Base-by-base conservation (phyloP, 805 yeast species). In the Wickerhamiella lipophila region DNA sequence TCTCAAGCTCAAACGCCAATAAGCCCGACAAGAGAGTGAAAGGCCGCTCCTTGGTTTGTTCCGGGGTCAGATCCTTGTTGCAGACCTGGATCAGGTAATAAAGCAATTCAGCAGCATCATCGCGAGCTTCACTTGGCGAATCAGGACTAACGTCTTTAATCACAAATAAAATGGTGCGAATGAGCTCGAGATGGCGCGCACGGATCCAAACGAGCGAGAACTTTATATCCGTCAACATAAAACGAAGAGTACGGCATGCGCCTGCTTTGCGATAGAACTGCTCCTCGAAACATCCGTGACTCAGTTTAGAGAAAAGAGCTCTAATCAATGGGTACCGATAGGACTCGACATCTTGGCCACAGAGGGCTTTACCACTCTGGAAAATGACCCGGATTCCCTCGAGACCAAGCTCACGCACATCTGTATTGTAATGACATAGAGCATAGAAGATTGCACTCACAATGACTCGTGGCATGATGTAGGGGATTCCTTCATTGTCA, bases 221-320 rank as follows among this genome's bases (percentile, higher is more conserved):
- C 0, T 67, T 73, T 29, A 82, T 65, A 41, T 81, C 92, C 40
- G 75, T 73, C 34, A 86, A 71, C 69, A 89, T 70, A 1, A 86
- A 76, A 55, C 77, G 72, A 43, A 92, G 69, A 19, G 98, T 97
- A 23, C 83, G 60, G 34, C 89, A 79, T 35, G 97, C 96, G 6
- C 96, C 96, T 7, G 84, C 71, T 56, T 92, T 92, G 29, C 79
- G 74, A 61, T 83, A 84, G 65, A 83, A 89, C 30, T 78, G 81
- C 63, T 85, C 95, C 53, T 84, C 94, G 61, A 83, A 92, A 65
- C 97, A 88, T 41, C 85, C 76, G 60, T 94, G 99, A 40, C 92
- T 79, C 58, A 94, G 82, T 47, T 80, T 81, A 46, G 85, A 80
- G 55, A 84, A 79, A 69, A 89, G 69, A 6, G 81, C 73, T 51